Conservation (phyloP, 257 asterid species). For the Buddleja alternifolia region DNA sequence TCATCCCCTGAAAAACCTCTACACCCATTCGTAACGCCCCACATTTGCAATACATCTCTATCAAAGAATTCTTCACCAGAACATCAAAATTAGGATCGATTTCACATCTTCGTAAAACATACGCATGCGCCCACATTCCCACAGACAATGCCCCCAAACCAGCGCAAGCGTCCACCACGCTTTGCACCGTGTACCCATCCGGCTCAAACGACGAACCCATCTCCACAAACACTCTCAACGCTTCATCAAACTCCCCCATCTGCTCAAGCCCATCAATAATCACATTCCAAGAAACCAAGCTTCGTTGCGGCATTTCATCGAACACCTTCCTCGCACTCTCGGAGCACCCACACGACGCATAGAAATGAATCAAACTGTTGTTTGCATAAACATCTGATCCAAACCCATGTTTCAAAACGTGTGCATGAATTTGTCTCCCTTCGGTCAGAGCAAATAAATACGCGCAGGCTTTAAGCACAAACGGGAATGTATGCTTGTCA, state of each 20-base stretch:
- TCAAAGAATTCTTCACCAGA: conserved; percentile 56
- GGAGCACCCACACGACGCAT: conserved; percentile 66
- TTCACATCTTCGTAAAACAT: conserved; percentile 45
- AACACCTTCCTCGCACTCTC: conserved; percentile 56
- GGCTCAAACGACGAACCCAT: conserved; percentile 58
- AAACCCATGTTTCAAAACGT: conserved; percentile 61
- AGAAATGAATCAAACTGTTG: conserved; percentile 84
- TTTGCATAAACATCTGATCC: conserved; percentile 62
- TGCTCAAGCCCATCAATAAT: conserved; percentile 69
- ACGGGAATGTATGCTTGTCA: conserved; percentile 80
- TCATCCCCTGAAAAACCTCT: conserved; percentile 66
- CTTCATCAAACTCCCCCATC: conserved; percentile 64
- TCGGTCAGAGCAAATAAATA: conserved; percentile 58
- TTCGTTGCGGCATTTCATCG: conserved; percentile 70
- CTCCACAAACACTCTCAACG: conserved; percentile 54
- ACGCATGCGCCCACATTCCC: conserved; percentile 81
- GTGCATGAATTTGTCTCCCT: conserved; percentile 72
- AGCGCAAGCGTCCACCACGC: conserved; percentile 73
- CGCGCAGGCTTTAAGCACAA: conserved; percentile 75
- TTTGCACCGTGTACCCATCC: conserved; percentile 80
- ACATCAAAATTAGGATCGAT: conserved; percentile 40
- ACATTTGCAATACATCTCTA: conserved; percentile 83
- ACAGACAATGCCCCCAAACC: conserved; percentile 70
- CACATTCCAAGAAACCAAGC: conserved; percentile 77
- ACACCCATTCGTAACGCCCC: conserved; percentile 63